Base-by-base conservation (phyloP, 2,329 filamentous ascomycete genomes). In the Xylariaceae sp. region DNA sequence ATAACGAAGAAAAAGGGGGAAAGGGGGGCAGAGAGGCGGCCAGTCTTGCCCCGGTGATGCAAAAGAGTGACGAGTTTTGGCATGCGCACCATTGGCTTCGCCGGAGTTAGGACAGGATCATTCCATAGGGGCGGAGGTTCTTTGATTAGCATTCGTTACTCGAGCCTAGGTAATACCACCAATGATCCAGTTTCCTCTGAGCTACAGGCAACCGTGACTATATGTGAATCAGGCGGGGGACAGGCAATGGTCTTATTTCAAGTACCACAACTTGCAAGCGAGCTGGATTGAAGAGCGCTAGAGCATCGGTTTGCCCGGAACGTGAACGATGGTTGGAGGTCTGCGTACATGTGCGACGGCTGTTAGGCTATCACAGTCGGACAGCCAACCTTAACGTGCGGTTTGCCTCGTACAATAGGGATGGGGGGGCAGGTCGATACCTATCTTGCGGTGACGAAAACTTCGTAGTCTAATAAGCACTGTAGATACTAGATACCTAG, bases 61-160 rank as follows among this genome's bases (percentile, higher is more conserved):
- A 45, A 44, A 45, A 41, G 44, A 43, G 18, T 22, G 5, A 16
- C 15, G 15, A 45, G 29, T 57, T 53, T 57, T 50, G 51, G 39
- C 21, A 56, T 43, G 48, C 52, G 49, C 45, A 48, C 52, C 15
- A 37, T 41, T 41, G 45, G 30, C 51, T 51, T 47, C 48, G 56
- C 47, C 37, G 16, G 51, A 26, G 32, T 13, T 18, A 54, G 46
- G 34, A 26, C 19, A 47, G 30, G 42, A 47, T 49, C 41, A 56
- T 54, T 45, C 53, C 53, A 49, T 43, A 47, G 32, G 41, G n/a
- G 37, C 29, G 21, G 45, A 46, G 43, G 49, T 53, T 57, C 56
- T 56, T 59, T 50, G 56, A 56, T 37, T 52, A 49, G 26, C n/a
- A 56, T 54, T 30, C 42, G 21, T 44, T 53, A 54, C 26, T 50